phyloP scores from a whole-genome alignment of 1,284 basidiomycete species.

The Rhodotorula sp. region DNA sequence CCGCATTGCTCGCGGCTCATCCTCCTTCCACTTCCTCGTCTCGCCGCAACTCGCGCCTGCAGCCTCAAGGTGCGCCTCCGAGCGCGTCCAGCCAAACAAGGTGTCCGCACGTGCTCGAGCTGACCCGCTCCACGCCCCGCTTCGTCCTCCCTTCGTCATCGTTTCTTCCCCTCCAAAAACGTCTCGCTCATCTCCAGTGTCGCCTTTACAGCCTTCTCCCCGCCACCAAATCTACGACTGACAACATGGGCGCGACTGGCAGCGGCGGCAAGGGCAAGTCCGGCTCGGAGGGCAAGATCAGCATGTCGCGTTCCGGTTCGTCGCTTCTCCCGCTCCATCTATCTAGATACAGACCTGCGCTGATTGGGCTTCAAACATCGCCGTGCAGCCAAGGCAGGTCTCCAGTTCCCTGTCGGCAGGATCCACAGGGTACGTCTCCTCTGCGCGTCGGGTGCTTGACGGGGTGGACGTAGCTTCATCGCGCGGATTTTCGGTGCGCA shows the following conservation, averaged over 20 bases:
- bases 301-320: conserved; percentile 60
- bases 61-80: too few species aligned
- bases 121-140: not conserved
- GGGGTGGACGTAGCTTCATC: too few species aligned
- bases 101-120: not conserved
- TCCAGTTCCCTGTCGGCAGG: conserved; percentile 85
- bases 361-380: conserved; percentile 52
- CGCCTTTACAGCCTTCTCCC: conserved; percentile 29
- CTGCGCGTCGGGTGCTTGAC: too few species aligned
- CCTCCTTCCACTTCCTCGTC: too few species aligned
- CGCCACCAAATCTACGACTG: conserved; percentile 46
- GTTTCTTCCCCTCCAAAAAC: too few species aligned
- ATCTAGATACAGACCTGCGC: conserved; percentile 63
- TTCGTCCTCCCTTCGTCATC: too few species aligned
- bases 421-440: conserved; percentile 59
- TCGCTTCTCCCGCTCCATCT: conserved; percentile 59
- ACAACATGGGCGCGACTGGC: conserved; percentile 46
- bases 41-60: too few species aligned
- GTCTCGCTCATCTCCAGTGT: not conserved
- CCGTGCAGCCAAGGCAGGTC: conserved; percentile 64
- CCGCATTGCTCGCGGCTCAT: too few species aligned
- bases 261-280: conserved; percentile 57
- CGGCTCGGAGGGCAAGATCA: not conserved
- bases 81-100: too few species aligned
- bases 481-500: too few species aligned